Evolutionary conservation across 495 filamentous ascomycete genomes (phyloP).

Genomic region (Annulohypoxylon moriforme): DNA sequence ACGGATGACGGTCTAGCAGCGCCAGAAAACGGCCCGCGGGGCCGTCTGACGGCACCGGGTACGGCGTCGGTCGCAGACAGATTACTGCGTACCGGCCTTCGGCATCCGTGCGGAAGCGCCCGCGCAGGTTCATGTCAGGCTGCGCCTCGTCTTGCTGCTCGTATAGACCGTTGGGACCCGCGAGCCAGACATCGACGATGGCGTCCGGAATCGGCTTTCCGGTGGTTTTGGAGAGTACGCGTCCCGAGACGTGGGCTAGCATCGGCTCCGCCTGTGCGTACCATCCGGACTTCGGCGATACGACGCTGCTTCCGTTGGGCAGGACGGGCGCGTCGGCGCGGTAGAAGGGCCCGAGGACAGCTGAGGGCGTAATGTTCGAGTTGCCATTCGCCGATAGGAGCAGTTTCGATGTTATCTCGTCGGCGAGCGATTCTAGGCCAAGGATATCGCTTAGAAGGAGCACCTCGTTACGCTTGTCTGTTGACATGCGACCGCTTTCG

Average conservation of each 20-base stretch:
- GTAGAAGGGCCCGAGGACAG: conserved; percentile 84
- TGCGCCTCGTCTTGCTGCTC: conserved; percentile 80
- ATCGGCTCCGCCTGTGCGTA: conserved; percentile 62
- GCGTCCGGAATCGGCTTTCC: conserved; percentile 70
- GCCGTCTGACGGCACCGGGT: conserved; percentile 77
- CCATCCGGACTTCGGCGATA: conserved; percentile 50
- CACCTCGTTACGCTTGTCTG: conserved; percentile 77
- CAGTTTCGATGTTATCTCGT: conserved; percentile 79
- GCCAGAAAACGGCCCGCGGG: conserved; percentile 62
- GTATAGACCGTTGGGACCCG: conserved; percentile 80
- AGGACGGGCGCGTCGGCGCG: conserved; percentile 72
- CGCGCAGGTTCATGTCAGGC: conserved; percentile 78
- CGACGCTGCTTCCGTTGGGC: conserved; percentile 72
- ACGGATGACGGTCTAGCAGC: conserved; percentile 74
- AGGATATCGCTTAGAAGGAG: conserved; percentile 78
- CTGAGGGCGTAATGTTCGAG: conserved; percentile 70
- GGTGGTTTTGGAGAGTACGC: conserved; percentile 66
- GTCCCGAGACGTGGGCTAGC: conserved; percentile 71
- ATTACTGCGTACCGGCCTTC: conserved; percentile 75
- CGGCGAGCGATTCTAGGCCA: conserved; percentile 78
- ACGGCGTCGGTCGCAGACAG: conserved; percentile 75
- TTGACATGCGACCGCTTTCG: conserved; percentile 76
- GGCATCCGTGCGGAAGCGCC: conserved; percentile 73
- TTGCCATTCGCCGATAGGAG: conserved; percentile 47
- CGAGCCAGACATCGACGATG: conserved; percentile 80